Evolutionary conservation across 306 rosid genomes (phyloP).

Genomic region (Lupinus albus): DNA sequence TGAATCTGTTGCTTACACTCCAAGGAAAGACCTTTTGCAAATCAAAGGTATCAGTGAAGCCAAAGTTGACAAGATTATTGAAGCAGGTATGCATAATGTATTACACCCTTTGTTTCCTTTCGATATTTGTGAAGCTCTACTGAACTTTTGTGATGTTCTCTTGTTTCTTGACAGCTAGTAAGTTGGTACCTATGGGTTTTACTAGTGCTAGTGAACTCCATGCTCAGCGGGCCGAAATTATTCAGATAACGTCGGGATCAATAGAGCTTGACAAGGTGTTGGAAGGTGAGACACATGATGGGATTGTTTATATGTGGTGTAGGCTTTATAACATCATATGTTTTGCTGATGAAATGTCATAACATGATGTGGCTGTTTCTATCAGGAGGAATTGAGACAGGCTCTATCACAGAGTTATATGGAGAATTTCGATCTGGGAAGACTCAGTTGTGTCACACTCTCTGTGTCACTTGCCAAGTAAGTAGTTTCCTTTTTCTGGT

Average conservation of each 20-base stretch:
- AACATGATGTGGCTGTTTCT: constrained; percentile 33
- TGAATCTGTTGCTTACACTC: constrained; percentile 86
- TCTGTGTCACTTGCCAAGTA: constrained; percentile 99
- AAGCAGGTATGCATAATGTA: constrained; percentile 63
- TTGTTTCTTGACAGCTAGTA: constrained; percentile 62
- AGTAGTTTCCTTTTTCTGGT: constrained; percentile 36
- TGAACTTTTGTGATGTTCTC: constrained; percentile 22
- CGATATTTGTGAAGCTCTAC: not conserved
- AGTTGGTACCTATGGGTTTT: constrained; percentile 93
- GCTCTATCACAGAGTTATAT: constrained; percentile 93
- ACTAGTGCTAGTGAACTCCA: constrained; percentile 89
- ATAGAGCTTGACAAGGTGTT: constrained; percentile 87
- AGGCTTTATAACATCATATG: not conserved
- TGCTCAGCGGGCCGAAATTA: constrained; percentile 82
- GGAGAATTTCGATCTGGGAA: constrained; percentile 97
- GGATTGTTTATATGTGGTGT: constrained; percentile 5
- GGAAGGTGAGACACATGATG: constrained; percentile 62
- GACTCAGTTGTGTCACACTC: constrained; percentile 98
- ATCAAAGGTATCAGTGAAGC: constrained; percentile 98
- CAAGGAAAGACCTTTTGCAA: constrained; percentile 88
- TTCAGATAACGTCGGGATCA: constrained; percentile 92
- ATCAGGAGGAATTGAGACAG: constrained; percentile 93
- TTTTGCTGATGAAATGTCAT: constrained; percentile 11
- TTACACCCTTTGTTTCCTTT: not conserved
- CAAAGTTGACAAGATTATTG: constrained; percentile 93